These are phyloP conservation scores for Daldinia grandis DNA, from an alignment of 495 filamentous ascomycete genomes.

Conservation along the genomic window DNA sequence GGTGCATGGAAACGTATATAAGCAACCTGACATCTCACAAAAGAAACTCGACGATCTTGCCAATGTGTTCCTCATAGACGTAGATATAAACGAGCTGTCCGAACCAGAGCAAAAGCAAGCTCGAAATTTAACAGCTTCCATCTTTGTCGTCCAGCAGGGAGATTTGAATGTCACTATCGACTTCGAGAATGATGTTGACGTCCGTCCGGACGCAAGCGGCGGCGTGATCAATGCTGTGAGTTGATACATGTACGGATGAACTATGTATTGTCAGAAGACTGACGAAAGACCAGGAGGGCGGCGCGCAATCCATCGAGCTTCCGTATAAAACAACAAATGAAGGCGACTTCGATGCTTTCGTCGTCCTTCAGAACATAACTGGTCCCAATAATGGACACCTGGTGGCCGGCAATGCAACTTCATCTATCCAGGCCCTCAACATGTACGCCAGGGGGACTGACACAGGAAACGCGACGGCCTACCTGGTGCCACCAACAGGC, in stretches of 20 bases:
- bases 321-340: slow-evolving; percentile 66
- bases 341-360: slow-evolving; percentile 77
- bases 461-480: slow-evolving; percentile 77
- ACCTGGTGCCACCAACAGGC: slow-evolving; percentile 73
- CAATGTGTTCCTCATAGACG: slow-evolving; percentile 73
- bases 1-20: slow-evolving; percentile 82
- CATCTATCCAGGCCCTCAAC: slow-evolving; percentile 68
- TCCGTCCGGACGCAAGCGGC: slow-evolving; percentile 44
- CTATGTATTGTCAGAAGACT: slow-evolving; percentile 1
- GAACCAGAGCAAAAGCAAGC: slow-evolving; percentile 68
- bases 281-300: slow-evolving; percentile 49
- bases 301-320: slow-evolving; percentile 63
- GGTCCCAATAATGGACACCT: slow-evolving; percentile 56
- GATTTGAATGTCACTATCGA: slow-evolving; percentile 69
- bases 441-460: slow-evolving; percentile 69
- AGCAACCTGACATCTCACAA: slow-evolving; percentile 71
- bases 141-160: slow-evolving; percentile 75
- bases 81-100: slow-evolving; percentile 65
- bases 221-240: slow-evolving; percentile 50
- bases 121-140: slow-evolving; percentile 73
- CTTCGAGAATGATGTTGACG: slow-evolving; percentile 60
- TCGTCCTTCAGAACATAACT: slow-evolving; percentile 62
- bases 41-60: slow-evolving; percentile 70
- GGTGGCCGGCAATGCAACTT: slow-evolving; percentile 67
- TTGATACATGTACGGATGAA: background rate